These are phyloP conservation scores for Verticillium albo-atrum DNA, from an alignment of 2,329 filamentous ascomycete genomes.

Conservation along the genomic window DNA sequence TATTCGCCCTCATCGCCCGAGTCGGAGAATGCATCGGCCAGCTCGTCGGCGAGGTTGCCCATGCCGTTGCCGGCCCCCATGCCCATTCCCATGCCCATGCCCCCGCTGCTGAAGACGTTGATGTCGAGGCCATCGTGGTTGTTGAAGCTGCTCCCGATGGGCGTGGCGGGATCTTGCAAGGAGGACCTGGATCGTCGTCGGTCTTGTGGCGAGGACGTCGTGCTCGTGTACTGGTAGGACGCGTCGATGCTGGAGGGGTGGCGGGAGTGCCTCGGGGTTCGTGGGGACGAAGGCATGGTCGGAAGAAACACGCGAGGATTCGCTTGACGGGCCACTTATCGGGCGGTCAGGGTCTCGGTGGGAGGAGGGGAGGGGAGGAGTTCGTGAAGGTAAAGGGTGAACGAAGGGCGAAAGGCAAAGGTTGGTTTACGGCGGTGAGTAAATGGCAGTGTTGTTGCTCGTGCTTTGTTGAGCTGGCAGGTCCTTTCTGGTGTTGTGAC, in stretches of 20 bases:
- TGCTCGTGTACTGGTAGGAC: slow-evolving; percentile 29
- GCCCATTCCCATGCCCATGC: slow-evolving; percentile 23
- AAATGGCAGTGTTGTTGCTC: neutral
- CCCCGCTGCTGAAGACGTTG: slow-evolving; percentile 37
- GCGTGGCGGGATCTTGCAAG: slow-evolving; percentile 43
- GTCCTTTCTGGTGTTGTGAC: neutral
- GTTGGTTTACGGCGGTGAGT: neutral
- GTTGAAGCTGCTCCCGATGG: slow-evolving; percentile 43
- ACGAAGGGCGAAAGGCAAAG: neutral
- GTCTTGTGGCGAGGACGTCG: slow-evolving; percentile 37
- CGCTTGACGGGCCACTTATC: neutral
- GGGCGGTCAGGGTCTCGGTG: neutral
- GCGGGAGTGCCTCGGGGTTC: slow-evolving; percentile 56
- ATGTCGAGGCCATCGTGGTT: slow-evolving; percentile 44
- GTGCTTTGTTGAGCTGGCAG: neutral
- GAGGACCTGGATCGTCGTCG: slow-evolving; percentile 49
- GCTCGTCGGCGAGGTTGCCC: slow-evolving; percentile 76
- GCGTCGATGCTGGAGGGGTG: slow-evolving; percentile 49
- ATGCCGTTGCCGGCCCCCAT: slow-evolving; percentile 50
- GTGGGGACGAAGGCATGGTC: slow-evolving; percentile 43
- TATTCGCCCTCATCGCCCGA: slow-evolving; percentile 58
- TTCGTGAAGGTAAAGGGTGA: neutral
- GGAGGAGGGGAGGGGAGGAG: neutral
- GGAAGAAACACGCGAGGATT: neutral
- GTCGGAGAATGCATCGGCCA: slow-evolving; percentile 68